phyloP scores from a whole-genome alignment of 2,329 filamentous ascomycete species.

The Calonectria pteridis region DNA sequence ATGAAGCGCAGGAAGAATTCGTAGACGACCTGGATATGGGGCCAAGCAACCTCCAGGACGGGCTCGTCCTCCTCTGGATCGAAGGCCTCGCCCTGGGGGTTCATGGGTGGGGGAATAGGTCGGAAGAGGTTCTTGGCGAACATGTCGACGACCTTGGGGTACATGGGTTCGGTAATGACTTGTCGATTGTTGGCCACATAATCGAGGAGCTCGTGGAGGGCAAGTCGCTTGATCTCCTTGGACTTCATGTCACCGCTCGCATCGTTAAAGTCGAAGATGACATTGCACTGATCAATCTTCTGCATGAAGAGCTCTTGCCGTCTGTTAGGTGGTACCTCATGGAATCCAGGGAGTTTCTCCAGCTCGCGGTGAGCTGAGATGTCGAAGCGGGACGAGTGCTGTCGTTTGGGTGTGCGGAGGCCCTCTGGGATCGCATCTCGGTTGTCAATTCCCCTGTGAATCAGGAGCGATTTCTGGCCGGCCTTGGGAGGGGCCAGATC shows the following conservation, averaged over 20 bases:
- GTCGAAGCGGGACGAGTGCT: conserved; percentile 97
- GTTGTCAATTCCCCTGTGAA: conserved; percentile 88
- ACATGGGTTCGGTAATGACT: conserved; percentile 99
- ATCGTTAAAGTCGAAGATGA: conserved; percentile 99
- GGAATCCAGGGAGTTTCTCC: conserved; percentile 97
- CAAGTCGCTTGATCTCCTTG: conserved; percentile 98
- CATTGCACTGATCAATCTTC: conserved; percentile 99
- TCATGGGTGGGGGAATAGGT: conserved; percentile 96
- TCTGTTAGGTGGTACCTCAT: conserved; percentile 94
- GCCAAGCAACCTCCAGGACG: conserved; percentile 97
- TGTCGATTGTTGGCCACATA: conserved; percentile 99
- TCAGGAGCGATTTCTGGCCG: conserved; percentile 86
- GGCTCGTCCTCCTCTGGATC: conserved; percentile 99
- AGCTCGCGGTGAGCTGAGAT: conserved; percentile 97
- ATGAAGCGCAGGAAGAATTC: conserved; percentile 99
- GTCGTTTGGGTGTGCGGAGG: conserved; percentile 92
- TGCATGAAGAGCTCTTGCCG: conserved; percentile 99
- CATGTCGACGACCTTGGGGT: conserved; percentile 98
- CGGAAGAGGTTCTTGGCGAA: conserved; percentile 99
- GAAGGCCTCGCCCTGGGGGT: conserved; percentile 97
- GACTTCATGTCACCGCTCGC: conserved; percentile 99
- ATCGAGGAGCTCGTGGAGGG: conserved; percentile 94
- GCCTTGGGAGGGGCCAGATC: conserved; percentile 95
- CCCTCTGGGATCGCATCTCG: conserved; percentile 94
- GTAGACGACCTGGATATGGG: conserved; percentile 99